phyloP scores from a whole-genome alignment of 2,329 filamentous ascomycete species.

The Xylogone sp. region DNA sequence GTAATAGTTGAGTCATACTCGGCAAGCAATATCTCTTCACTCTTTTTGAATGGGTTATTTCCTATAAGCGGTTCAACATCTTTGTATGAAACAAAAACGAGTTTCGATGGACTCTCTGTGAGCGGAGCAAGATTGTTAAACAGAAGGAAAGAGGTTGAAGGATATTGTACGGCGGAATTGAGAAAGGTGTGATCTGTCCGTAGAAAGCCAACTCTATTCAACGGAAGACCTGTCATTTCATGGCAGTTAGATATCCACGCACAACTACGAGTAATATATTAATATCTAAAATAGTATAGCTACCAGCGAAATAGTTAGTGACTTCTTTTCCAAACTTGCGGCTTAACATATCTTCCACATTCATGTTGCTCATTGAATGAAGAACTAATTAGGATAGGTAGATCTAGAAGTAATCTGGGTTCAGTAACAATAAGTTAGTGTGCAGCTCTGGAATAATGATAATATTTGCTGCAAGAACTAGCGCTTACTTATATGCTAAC shows the following conservation, averaged over 20 bases:
- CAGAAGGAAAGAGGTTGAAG: background rate
- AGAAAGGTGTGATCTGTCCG: background rate
- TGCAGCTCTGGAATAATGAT: background rate
- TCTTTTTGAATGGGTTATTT: background rate
- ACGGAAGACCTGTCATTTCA: background rate
- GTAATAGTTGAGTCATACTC: background rate
- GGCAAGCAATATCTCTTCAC: background rate
- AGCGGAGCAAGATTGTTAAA: background rate
- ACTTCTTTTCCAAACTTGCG: background rate
- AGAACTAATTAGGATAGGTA: background rate
- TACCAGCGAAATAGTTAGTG: background rate
- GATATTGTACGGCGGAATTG: background rate
- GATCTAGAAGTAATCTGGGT: background rate
- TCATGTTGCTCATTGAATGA: background rate
- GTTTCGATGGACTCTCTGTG: background rate
- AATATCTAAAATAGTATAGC: background rate
- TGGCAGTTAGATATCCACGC: background rate
- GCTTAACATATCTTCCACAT: background rate
- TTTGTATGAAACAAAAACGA: background rate
- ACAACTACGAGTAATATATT: background rate
- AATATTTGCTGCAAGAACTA: background rate
- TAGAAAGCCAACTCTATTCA: background rate
- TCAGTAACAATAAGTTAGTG: background rate
- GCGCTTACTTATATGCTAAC: background rate
- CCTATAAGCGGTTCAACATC: background rate